Base-by-base conservation (phyloP, 148 eudicot genomes). In the Vaccinium darrowii region DNA sequence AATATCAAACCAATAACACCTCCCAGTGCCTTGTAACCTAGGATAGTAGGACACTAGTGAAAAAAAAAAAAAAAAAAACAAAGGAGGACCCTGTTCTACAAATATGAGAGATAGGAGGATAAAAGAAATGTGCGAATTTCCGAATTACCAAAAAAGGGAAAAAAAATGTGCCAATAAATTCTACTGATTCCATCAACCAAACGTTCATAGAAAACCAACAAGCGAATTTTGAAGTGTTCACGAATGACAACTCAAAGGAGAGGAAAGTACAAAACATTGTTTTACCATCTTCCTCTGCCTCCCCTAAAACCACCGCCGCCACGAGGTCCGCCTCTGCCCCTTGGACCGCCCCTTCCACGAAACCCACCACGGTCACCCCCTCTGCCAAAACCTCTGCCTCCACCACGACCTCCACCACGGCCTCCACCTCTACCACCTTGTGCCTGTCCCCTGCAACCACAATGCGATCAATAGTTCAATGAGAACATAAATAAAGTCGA, bases 391-490 rank as follows among this genome's bases (percentile, higher is more conserved):
- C 98, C 93, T 79, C 94, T 80, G 72, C 92, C 86, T 21, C 91
- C 90, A 16, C 91, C 90, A 62, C 92, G 85, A 16, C 90, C 89
- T 72, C 96, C 93, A 43, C 91, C 90, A 62, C 92, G 85, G 23
- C 90, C 89, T 72, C 96, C 93, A 43, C 94, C 93, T 86, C 94
- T 87, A 84, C 57, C 87, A 87, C 84, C 87, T 83, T 82, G 86
- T 39, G 85, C 73, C 19, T 78, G 85, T 57, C 94, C 95, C 92
- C 94, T 93, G 88, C 54, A 79, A 52, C 78, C 62, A 71, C 43
- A 65, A 60, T 56, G 16, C 18, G 4, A 74, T 51, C 25, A 21
- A 8, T 72, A 43, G 60, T 56, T 56, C 18, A 75, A 57, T 19
- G 56, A 36, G 43, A 56, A 74, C 36, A 43, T 81, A 36, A 63